phyloP scores from a whole-genome alignment of 345 rosid genomes.

The Eucalyptus erythrocorys region DNA sequence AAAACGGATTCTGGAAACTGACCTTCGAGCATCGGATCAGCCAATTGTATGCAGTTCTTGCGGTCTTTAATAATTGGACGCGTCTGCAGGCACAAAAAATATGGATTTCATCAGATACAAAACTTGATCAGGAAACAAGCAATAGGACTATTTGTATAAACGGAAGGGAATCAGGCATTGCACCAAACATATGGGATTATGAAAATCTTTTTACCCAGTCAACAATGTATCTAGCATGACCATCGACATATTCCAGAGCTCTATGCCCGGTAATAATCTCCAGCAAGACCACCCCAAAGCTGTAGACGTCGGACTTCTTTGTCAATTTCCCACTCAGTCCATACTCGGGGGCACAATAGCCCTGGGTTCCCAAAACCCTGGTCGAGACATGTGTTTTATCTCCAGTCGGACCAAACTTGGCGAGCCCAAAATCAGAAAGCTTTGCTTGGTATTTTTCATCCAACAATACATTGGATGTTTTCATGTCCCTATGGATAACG shows the following conservation, averaged over 20 bases:
- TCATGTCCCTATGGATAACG: conserved; percentile 59
- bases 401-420: conserved; percentile 53
- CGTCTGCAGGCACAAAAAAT: conserved; percentile 16
- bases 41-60: conserved; percentile 4
- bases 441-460: conserved; percentile 33
- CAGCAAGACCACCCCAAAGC: conserved; percentile 58
- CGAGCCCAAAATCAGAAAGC: conserved; percentile 73
- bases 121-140: background rate
- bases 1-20: conserved; percentile 9
- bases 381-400: conserved; percentile 56
- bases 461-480: conserved; percentile 48
- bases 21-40: conserved; percentile 44
- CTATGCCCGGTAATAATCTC: conserved; percentile 60
- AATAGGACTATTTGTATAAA: background rate
- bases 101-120: background rate
- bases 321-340: conserved; percentile 41
- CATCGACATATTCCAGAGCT: conserved; percentile 14
- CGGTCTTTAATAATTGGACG: conserved; percentile 3
- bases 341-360: conserved; percentile 78
- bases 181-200: background rate
- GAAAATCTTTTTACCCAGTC: conserved; percentile 37
- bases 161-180: background rate
- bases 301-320: conserved; percentile 49
- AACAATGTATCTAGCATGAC: conserved; percentile 20
- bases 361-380: conserved; percentile 62